Percentiles rank a stretch among this genome's conserved stretches.
phyloP scores from a whole-genome alignment of 202 grass and related monocot species.

The Carex sylvatica region DNA sequence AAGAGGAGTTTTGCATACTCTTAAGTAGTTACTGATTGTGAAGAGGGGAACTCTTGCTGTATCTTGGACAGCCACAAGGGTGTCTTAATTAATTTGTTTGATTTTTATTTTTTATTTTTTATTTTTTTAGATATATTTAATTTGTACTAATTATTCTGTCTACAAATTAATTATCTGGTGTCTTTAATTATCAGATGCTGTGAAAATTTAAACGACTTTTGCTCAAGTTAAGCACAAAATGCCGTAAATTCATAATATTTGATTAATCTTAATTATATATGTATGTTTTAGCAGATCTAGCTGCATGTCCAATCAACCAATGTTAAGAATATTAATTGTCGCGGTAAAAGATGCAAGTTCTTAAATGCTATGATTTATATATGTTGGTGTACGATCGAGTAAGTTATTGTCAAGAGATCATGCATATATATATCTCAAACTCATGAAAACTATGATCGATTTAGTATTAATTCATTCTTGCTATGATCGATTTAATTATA shows the following conservation, averaged over 20 bases:
- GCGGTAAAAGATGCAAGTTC: no score
- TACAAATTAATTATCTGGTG: background rate
- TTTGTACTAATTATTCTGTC: slow-evolving; percentile 14
- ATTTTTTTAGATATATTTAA: background rate
- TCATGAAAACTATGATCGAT: background rate
- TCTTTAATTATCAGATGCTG: background rate
- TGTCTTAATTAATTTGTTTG: slow-evolving; percentile 19
- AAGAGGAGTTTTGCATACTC: no score
- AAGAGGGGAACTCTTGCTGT: no score
- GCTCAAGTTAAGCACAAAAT: background rate
- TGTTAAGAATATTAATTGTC: no score
- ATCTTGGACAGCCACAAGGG: slow-evolving; percentile 16
- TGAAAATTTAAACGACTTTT: background rate
- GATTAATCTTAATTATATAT: background rate
- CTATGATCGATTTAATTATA: background rate
- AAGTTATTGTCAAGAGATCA: background rate
- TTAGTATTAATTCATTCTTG: background rate
- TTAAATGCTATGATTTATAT: no score
- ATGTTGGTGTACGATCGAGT: no score
- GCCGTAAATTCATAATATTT: background rate
- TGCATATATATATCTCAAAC: background rate
- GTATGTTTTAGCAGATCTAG: background rate
- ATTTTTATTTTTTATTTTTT: background rate
- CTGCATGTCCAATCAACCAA: no score
- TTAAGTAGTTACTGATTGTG: no score